Evolutionary conservation across 768 basidiomycete species (phyloP).

Genomic region (Paxillus ammoniavirescens): DNA sequence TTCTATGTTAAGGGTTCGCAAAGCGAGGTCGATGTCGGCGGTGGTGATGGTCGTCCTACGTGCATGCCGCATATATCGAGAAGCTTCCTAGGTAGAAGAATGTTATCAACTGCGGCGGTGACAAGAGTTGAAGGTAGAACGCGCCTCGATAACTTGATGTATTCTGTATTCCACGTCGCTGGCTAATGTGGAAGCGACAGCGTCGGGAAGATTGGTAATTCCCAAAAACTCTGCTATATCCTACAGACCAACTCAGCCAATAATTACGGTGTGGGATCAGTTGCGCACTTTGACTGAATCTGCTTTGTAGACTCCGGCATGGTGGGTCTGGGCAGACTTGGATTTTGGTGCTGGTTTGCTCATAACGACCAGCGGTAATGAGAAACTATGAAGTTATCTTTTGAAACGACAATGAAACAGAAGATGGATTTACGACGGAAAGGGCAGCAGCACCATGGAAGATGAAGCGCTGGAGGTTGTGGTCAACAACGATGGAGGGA

Average conservation of each 20-base stretch:
- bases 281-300: slow-evolving; percentile 58
- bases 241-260: slow-evolving; percentile 38
- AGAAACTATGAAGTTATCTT: too few relatives aligned
- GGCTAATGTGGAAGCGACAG: slow-evolving; percentile 80
- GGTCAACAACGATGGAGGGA: too few relatives aligned
- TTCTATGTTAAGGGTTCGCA: slow-evolving; percentile 94
- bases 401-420: too few relatives aligned
- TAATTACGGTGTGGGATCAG: slow-evolving; percentile 8
- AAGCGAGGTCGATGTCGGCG: slow-evolving; percentile 88
- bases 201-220: slow-evolving; percentile 70
- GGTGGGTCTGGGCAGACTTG: slow-evolving; percentile 45
- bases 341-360: slow-evolving; percentile 47
- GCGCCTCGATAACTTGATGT: slow-evolving; percentile 90
- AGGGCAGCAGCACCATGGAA: too few relatives aligned
- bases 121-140: slow-evolving; percentile 6
- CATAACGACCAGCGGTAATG: slow-evolving; percentile 15
- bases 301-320: slow-evolving; percentile 61
- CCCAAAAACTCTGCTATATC: slow-evolving; percentile 89
- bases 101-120: background rate
- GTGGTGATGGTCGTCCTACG: slow-evolving; percentile 88
- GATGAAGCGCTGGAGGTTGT: too few relatives aligned
- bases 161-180: slow-evolving; percentile 97
- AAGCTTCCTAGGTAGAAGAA: slow-evolving; percentile 61
- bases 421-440: too few relatives aligned
- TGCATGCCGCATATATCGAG: slow-evolving; percentile 95